These are phyloP conservation scores for Benincasa hispida DNA, from an alignment of 306 rosid genomes.

Conservation along the genomic window DNA sequence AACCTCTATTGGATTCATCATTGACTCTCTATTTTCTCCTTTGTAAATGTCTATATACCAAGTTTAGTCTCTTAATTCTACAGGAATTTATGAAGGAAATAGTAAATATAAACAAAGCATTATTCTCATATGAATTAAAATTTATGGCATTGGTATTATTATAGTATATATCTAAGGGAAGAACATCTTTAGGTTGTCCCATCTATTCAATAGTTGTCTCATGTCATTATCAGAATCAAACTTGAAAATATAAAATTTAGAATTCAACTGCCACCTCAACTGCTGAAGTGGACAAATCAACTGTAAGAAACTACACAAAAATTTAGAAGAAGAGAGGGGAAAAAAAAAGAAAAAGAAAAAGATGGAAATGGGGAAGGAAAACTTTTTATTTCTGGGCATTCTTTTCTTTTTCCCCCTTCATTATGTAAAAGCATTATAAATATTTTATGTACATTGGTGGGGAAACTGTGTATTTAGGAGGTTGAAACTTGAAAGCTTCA, in stretches of 20 bases:
- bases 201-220: slow-evolving; percentile 32
- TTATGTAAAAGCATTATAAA: slow-evolving; percentile 6
- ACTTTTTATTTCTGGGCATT: neutral
- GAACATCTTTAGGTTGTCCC: slow-evolving; percentile 28
- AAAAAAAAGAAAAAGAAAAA: neutral
- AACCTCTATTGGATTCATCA: neutral
- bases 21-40: neutral
- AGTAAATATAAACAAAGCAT: neutral
- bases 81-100: neutral
- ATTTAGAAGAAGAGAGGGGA: neutral
- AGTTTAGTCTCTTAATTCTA: neutral
- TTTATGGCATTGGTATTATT: neutral
- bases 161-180: neutral
- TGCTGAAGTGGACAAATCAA: slow-evolving; percentile 9
- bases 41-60: neutral
- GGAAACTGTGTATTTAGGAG: neutral
- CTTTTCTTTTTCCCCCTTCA: neutral
- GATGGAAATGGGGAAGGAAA: neutral
- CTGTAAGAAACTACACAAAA: neutral
- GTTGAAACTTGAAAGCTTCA: slow-evolving; percentile 16
- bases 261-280: slow-evolving; percentile 5
- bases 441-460: slow-evolving; percentile 23
- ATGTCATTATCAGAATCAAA: slow-evolving; percentile 21
- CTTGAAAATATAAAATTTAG: slow-evolving; percentile 6
- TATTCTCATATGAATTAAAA: neutral